Evolutionary conservation across 257 asterid species (phyloP).

Genomic region (Anisodus tanguticus): DNA sequence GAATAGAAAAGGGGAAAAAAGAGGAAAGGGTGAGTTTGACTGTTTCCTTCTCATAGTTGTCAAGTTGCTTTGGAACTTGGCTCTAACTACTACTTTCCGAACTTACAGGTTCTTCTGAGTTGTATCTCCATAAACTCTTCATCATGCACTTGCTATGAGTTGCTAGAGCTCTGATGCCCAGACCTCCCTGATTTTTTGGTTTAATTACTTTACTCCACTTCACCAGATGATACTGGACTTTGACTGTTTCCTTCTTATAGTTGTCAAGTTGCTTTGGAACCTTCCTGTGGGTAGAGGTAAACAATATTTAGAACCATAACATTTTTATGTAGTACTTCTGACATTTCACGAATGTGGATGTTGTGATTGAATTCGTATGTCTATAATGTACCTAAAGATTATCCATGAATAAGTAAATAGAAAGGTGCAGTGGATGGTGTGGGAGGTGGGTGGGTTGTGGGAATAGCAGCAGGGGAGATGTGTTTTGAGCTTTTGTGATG

Average conservation of each 20-base stretch:
- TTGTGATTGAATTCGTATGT: background rate
- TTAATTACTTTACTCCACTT: background rate
- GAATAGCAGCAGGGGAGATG: background rate
- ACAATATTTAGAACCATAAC: slow-evolving; percentile 4
- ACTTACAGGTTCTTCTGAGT: background rate
- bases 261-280: slow-evolving; percentile 5
- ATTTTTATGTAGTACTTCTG: background rate
- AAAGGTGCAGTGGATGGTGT: slow-evolving; percentile 8
- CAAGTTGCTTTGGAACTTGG: background rate
- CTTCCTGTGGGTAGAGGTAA: background rate
- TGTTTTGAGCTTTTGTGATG: background rate
- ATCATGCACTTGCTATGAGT: background rate
- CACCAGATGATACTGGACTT: background rate
- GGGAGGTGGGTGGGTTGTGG: slow-evolving; percentile 1
- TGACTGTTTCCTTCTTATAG: background rate
- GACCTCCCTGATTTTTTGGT: slow-evolving; percentile 4
- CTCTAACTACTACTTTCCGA: background rate
- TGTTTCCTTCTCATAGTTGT: background rate
- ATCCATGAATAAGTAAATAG: background rate
- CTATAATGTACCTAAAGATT: background rate
- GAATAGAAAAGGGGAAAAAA: background rate
- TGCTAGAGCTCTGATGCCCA: background rate
- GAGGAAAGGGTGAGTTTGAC: background rate
- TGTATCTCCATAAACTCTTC: background rate
- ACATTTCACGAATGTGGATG: background rate